phyloP scores from a whole-genome alignment of 2,329 filamentous ascomycete genomes.

The Botrytis squamosa region DNA sequence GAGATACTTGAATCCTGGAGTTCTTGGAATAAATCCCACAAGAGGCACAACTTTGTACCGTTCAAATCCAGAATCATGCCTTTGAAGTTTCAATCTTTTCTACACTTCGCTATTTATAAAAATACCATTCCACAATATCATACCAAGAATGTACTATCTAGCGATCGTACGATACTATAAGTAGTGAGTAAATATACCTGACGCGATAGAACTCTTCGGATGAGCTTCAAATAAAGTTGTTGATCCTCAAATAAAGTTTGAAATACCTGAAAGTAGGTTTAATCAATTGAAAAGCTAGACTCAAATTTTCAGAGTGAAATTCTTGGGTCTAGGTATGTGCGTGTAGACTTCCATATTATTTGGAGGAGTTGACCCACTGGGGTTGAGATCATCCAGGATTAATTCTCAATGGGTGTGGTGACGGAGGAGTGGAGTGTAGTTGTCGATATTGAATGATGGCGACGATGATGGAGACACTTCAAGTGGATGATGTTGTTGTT shows the following conservation, averaged over 20 bases:
- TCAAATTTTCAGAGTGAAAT: neutral
- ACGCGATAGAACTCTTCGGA: neutral
- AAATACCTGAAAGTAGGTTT: neutral
- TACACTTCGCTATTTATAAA: neutral
- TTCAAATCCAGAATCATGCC: neutral
- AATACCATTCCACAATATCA: neutral
- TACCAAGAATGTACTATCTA: neutral
- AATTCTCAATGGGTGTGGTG: neutral
- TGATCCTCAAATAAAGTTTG: slow-evolving; percentile 11
- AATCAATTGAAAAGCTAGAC: neutral
- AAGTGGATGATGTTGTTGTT: too few relatives aligned
- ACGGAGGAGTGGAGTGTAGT: neutral
- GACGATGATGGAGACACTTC: neutral
- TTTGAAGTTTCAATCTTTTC: neutral
- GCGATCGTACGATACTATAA: neutral
- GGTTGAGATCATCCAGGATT: neutral
- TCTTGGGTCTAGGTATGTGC: neutral
- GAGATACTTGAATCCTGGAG: neutral
- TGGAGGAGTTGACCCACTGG: neutral
- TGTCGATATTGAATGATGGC: neutral
- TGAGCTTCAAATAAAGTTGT: slow-evolving; percentile 4
- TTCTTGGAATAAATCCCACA: neutral
- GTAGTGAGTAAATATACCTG: neutral
- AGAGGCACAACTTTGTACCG: neutral
- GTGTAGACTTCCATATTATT: neutral